Evolutionary conservation across 2,329 filamentous ascomycete genomes (phyloP).

Genomic region (Penicillium sp.): DNA sequence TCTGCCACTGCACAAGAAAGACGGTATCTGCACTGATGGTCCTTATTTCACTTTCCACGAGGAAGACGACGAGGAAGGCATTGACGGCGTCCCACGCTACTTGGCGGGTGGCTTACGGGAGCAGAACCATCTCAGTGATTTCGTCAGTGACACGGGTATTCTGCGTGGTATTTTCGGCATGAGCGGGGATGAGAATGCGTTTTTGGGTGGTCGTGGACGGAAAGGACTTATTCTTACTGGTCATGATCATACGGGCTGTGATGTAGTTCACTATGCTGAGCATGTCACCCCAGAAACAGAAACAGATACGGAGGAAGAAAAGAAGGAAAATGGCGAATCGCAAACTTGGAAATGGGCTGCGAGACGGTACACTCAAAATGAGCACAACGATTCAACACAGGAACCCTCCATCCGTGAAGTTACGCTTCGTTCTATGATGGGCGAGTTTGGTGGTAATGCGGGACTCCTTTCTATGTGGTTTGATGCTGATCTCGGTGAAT

Average conservation of each 20-base stretch:
- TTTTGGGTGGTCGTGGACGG: conserved; percentile 65
- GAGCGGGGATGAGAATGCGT: conserved; percentile 60
- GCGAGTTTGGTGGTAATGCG: conserved; percentile 87
- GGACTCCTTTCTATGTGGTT: conserved; percentile 90
- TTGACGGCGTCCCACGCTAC: conserved; percentile 36
- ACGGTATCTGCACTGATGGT: conserved; percentile 78
- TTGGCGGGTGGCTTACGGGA: conserved; percentile 62
- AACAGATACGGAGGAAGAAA: neutral
- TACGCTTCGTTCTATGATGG: conserved; percentile 98
- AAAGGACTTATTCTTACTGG: conserved; percentile 83
- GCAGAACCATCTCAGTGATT: conserved; percentile 82
- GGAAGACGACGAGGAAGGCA: conserved; percentile 64
- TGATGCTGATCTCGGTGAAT: conserved; percentile 65
- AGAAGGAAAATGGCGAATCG: conserved; percentile 9
- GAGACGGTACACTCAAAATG: conserved; percentile 25
- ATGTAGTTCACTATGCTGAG: conserved; percentile 80
- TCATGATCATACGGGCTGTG: conserved; percentile 93
- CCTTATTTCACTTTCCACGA: conserved; percentile 81
- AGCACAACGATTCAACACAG: neutral
- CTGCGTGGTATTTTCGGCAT: conserved; percentile 83
- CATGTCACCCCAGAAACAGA: conserved; percentile 37
- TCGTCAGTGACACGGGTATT: conserved; percentile 69
- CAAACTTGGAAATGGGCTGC: conserved; percentile 39
- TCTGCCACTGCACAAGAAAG: conserved; percentile 82
- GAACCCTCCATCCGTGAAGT: conserved; percentile 70